Evolutionary conservation across 2,329 filamentous ascomycete species (phyloP).

Genomic region (Pseudogymnoascus sp.): DNA sequence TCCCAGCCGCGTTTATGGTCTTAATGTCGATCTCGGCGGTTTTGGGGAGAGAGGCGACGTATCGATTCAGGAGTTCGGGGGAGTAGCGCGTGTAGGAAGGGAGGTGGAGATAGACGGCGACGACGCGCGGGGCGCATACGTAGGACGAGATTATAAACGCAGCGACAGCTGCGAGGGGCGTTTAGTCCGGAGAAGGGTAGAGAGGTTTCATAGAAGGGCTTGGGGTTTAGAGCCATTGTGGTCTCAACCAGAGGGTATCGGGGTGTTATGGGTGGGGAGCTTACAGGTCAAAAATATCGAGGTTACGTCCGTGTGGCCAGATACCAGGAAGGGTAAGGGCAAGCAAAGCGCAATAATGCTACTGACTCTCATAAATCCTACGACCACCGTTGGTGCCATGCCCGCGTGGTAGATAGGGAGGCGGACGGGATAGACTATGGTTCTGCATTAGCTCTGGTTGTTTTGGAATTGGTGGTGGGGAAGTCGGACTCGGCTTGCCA

Average conservation of each 20-base stretch:
- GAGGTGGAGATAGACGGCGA: slow-evolving; percentile 61
- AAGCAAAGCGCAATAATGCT: slow-evolving; percentile 51
- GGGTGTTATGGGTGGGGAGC: neutral
- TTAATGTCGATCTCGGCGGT: slow-evolving; percentile 33
- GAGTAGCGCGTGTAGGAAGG: slow-evolving; percentile 58
- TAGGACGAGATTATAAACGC: slow-evolving; percentile 57
- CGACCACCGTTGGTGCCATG: slow-evolving; percentile 54
- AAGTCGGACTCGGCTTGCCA: neutral
- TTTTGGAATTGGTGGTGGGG: neutral
- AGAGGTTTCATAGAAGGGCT: slow-evolving; percentile 56
- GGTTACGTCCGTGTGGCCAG: neutral
- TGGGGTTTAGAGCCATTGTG: neutral
- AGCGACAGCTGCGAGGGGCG: slow-evolving; percentile 36
- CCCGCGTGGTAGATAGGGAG: slow-evolving; percentile 71
- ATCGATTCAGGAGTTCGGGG: slow-evolving; percentile 43
- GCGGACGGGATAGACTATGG: slow-evolving; percentile 44
- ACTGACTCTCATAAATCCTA: slow-evolving; percentile 63
- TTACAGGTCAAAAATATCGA: neutral
- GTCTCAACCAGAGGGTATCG: neutral
- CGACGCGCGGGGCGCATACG: slow-evolving; percentile 62
- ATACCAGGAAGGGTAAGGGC: neutral
- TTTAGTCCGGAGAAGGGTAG: slow-evolving; percentile 12
- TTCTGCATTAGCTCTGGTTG: neutral
- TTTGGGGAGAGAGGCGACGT: slow-evolving; percentile 36
- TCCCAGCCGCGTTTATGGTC: slow-evolving; percentile 34